phyloP scores from a whole-genome alignment of 2,329 filamentous ascomycete genomes.

The Alternaria triticina region DNA sequence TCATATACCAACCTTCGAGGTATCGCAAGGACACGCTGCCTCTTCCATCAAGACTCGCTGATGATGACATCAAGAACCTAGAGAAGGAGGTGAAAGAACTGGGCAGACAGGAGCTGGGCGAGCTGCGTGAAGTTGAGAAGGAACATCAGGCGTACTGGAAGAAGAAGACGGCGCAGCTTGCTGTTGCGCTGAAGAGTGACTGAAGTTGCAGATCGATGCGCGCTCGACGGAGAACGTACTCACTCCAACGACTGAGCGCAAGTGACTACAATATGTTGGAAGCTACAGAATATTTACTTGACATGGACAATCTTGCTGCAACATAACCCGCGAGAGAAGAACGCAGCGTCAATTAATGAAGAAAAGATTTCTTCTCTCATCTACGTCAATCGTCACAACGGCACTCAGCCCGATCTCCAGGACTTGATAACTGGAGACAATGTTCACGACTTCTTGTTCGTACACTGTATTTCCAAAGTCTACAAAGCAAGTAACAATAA shows the following conservation, averaged over 20 bases:
- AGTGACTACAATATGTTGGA: not conserved
- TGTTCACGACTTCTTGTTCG: not conserved
- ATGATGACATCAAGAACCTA: slow-evolving; percentile 20
- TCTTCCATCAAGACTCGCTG: slow-evolving; percentile 14
- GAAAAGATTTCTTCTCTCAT: not conserved
- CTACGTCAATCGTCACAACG: not conserved
- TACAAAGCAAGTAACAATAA: not conserved
- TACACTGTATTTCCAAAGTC: not conserved
- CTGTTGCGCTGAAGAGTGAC: slow-evolving; percentile 18
- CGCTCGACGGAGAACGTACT: not conserved
- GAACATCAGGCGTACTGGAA: slow-evolving; percentile 33
- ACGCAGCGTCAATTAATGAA: not conserved
- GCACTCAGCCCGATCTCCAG: too few relatives aligned
- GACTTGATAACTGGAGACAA: not conserved
- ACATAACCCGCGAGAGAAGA: not conserved
- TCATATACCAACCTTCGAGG: slow-evolving; percentile 23
- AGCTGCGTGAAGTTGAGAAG: slow-evolving; percentile 27
- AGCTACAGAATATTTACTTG: not conserved
- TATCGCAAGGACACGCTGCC: slow-evolving; percentile 9
- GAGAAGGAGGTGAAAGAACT: slow-evolving; percentile 21
- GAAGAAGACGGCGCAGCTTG: slow-evolving; percentile 31
- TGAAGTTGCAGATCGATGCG: slow-evolving; percentile 6
- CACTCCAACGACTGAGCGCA: not conserved
- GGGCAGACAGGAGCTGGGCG: slow-evolving; percentile 26
- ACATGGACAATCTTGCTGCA: not conserved